Evolutionary conservation across 345 rosid species (phyloP).

Genomic region (Moringa oleifera): DNA sequence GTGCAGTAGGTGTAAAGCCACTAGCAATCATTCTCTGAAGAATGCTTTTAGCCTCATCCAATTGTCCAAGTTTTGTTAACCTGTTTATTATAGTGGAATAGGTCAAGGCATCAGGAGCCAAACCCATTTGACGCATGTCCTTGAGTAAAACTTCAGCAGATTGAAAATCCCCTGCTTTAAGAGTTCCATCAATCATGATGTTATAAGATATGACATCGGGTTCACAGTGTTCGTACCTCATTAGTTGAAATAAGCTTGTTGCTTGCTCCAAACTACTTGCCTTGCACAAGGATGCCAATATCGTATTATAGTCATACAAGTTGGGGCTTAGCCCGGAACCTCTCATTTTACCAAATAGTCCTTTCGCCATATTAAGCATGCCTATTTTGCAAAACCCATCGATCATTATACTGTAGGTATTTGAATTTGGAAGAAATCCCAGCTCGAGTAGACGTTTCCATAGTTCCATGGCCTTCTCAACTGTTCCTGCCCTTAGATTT

Average conservation of each 20-base stretch:
- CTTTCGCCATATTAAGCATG: slow-evolving; percentile 56
- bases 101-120: slow-evolving; percentile 47
- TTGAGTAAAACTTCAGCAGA: slow-evolving; percentile 42
- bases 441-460: slow-evolving; percentile 46
- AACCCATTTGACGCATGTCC: slow-evolving; percentile 47
- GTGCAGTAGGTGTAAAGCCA: slow-evolving; percentile 43
- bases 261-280: slow-evolving; percentile 66
- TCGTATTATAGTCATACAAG: slow-evolving; percentile 39
- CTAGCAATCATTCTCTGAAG: slow-evolving; percentile 53
- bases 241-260: slow-evolving; percentile 49
- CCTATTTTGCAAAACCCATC: slow-evolving; percentile 47
- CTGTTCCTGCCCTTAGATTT: slow-evolving; percentile 39
- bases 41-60: slow-evolving; percentile 44
- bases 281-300: slow-evolving; percentile 52
- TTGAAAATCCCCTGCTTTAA: slow-evolving; percentile 44
- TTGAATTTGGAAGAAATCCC: slow-evolving; percentile 40
- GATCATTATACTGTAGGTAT: slow-evolving; percentile 46
- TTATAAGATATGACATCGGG: slow-evolving; percentile 48
- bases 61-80: slow-evolving; percentile 45
- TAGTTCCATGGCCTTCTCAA: slow-evolving; percentile 43
- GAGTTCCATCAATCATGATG: slow-evolving; percentile 53
- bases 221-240: slow-evolving; percentile 23
- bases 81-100: slow-evolving; percentile 51
- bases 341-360: slow-evolving; percentile 49
- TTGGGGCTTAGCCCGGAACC: slow-evolving; percentile 28